phyloP scores from a whole-genome alignment of 176 grass and related monocot species.

The Aegilops speltoides region DNA sequence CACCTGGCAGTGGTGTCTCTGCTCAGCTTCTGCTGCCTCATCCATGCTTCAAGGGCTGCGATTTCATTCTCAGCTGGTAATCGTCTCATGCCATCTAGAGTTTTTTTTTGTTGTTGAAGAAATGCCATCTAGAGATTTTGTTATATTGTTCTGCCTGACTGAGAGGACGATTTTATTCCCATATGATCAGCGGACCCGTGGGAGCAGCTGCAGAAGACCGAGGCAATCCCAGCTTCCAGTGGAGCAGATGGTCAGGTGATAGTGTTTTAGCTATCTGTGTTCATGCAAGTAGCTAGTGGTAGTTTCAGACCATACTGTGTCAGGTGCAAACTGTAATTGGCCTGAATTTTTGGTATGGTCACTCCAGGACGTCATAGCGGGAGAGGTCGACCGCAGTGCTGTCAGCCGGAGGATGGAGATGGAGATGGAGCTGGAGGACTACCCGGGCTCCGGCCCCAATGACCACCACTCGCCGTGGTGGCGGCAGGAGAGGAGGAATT shows the following conservation, averaged over 20 bases:
- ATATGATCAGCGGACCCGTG: not conserved
- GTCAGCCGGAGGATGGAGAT: conserved; percentile 14
- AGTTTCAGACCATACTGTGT: not conserved
- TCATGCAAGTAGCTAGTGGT: not conserved
- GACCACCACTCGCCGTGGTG: conserved; percentile 56
- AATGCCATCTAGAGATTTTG: not conserved
- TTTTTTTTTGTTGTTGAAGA: not conserved
- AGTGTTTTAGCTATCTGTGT: not conserved
- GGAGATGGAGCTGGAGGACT: conserved; percentile 45
- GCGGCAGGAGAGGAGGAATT: conserved; percentile 37
- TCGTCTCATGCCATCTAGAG: not conserved
- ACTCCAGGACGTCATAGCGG: not conserved
- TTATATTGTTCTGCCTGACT: not conserved
- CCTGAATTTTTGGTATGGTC: not conserved
- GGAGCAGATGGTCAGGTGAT: conserved; percentile 21
- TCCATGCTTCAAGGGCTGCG: conserved; percentile 19
- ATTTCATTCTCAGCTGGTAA: conserved; percentile 21
- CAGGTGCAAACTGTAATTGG: not conserved
- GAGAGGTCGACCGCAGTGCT: not conserved
- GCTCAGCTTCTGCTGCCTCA: conserved; percentile 34
- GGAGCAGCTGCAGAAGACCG: not conserved
- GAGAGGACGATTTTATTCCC: not conserved
- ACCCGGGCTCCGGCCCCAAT: conserved; percentile 69
- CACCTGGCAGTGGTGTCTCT: conserved; percentile 24
- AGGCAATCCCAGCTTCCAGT: not conserved